A percentile compares a stretch with the other conserved stretches of the same genome.
These are phyloP conservation scores for Amanita subjunquillea DNA, from an alignment of 768 basidiomycete genomes.

Conservation along the genomic window DNA sequence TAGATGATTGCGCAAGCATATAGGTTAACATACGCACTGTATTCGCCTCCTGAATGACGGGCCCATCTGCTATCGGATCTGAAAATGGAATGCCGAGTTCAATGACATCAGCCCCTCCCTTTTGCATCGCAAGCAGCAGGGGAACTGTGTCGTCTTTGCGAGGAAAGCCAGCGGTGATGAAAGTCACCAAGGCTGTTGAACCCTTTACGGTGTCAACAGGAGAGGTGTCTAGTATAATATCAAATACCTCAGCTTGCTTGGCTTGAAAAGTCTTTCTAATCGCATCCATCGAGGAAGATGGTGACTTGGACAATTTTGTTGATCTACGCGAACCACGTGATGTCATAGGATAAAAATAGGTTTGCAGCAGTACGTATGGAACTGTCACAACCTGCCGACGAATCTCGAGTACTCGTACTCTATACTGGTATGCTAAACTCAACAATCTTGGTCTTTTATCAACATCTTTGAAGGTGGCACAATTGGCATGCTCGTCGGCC, in stretches of 20 bases:
- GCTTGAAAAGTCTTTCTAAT: constrained; percentile 58
- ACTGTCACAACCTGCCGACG: constrained; percentile 42
- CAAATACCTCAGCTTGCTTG: constrained; percentile 46
- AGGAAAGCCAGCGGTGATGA: constrained; percentile 93
- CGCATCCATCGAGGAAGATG: constrained; percentile 44
- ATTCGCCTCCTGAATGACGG: constrained; percentile 87
- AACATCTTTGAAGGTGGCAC: constrained; percentile 46
- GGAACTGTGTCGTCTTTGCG: constrained; percentile 71
- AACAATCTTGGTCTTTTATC: not conserved
- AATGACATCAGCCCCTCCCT: constrained; percentile 88
- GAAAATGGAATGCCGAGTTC: constrained; percentile 95
- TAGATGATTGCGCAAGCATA: not conserved
- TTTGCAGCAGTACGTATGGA: constrained; percentile 17
- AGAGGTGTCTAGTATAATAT: not conserved
- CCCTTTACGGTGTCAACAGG: constrained; percentile 25
- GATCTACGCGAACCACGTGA: constrained; percentile 17
- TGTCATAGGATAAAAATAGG: not conserved
- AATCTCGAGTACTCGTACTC: constrained; percentile 76
- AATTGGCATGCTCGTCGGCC: constrained; percentile 77
- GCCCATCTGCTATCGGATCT: constrained; percentile 94
- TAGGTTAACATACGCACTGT: constrained; percentile 43
- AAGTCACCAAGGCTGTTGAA: constrained; percentile 64
- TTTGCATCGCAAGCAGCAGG: constrained; percentile 84
- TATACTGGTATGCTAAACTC: constrained; percentile 48
- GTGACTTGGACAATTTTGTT: constrained; percentile 9